phyloP scores from a whole-genome alignment of 345 rosid species.

The Aethionema arabicum region DNA sequence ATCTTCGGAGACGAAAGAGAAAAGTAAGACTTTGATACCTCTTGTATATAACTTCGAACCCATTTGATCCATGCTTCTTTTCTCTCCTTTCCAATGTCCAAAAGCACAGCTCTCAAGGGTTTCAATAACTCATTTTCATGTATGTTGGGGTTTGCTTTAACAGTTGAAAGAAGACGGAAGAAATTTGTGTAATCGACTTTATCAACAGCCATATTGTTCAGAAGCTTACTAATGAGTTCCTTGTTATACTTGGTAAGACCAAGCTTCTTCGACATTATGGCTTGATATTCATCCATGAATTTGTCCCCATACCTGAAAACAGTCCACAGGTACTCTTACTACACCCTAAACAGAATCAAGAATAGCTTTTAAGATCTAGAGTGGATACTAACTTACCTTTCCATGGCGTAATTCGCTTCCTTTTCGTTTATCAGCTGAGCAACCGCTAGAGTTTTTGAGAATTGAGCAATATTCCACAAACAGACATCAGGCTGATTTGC shows the following conservation, averaged over 20 bases:
- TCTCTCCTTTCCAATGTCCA: constrained; percentile 95
- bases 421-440: constrained; percentile 77
- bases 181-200: constrained; percentile 97
- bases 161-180: constrained; percentile 74
- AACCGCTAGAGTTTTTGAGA: constrained; percentile 60
- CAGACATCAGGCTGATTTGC: constrained; percentile 97
- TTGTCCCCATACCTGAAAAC: constrained; percentile 78
- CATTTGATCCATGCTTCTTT: constrained; percentile 91
- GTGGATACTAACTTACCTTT: constrained; percentile 54
- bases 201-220: constrained; percentile 92
- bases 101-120: constrained; percentile 79
- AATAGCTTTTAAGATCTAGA: not conserved
- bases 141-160: constrained; percentile 66
- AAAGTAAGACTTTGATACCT: constrained; percentile 47
- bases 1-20: not conserved
- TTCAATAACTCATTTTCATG: constrained; percentile 63
- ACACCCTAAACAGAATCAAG: not conserved
- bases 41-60: constrained; percentile 79
- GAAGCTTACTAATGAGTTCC: constrained; percentile 73
- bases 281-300: constrained; percentile 97
- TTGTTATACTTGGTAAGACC: constrained; percentile 93
- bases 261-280: constrained; percentile 82
- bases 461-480: constrained; percentile 91
- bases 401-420: constrained; percentile 89
- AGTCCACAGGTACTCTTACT: not conserved